A percentile compares a stretch with the other conserved stretches of the same genome.
Conservation (phyloP, 2,329 filamentous ascomycete genomes). For the Colletotrichum aenigma region DNA sequence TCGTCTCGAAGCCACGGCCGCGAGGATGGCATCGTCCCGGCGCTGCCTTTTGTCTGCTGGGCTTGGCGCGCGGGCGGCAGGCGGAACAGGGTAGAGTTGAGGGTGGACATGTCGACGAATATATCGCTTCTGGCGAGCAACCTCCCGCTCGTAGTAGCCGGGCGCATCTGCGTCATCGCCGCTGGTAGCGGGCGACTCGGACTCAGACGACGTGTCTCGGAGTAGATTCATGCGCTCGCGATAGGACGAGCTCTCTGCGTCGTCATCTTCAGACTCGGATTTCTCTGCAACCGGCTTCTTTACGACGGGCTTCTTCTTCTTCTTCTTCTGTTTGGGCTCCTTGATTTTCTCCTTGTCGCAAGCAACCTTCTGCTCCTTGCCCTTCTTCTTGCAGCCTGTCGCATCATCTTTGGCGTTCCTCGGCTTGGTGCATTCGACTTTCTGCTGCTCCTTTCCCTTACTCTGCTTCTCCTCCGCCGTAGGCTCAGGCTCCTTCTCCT, state of each 20-base stretch:
- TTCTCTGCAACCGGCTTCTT: background rate
- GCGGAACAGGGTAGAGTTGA: slow-evolving; percentile 33
- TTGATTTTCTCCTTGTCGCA: background rate
- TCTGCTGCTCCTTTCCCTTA: background rate
- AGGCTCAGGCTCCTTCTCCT: background rate
- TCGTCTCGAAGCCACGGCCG: slow-evolving; percentile 35
- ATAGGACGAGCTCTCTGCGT: background rate
- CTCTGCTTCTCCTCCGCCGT: background rate
- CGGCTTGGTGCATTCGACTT: background rate
- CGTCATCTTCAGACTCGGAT: background rate
- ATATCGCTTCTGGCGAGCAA: slow-evolving; percentile 30
- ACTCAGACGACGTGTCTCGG: slow-evolving; percentile 29
- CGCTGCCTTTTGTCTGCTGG: background rate
- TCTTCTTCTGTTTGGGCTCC: background rate
- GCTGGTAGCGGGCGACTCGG: slow-evolving; percentile 20
- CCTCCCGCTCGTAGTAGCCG: slow-evolving; percentile 19
- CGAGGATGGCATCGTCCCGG: slow-evolving; percentile 39
- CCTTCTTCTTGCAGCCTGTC: background rate
- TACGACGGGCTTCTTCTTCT: slow-evolving; percentile 7
- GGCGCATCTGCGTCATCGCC: slow-evolving; percentile 13
- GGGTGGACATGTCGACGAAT: slow-evolving; percentile 33
- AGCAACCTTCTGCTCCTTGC: slow-evolving; percentile 1
- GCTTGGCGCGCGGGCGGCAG: slow-evolving; percentile 27
- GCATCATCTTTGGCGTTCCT: background rate
- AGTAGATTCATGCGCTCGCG: slow-evolving; percentile 21